Base-by-base conservation (phyloP, 371 early-diverging fungal genomes). In the Mucor mucedo region DNA sequence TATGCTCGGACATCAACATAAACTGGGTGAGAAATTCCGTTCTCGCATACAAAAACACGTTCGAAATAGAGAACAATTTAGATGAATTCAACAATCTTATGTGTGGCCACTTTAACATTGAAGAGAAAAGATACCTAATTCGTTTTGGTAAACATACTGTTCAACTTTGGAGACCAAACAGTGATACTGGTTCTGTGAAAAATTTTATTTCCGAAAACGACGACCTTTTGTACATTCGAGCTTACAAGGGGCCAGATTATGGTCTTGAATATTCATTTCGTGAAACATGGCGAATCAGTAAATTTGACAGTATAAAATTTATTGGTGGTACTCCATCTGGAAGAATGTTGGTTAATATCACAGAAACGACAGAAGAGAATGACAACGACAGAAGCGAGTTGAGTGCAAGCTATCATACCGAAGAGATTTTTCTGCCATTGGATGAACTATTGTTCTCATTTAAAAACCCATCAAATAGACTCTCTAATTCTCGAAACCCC, bases 361-460 rank as follows among this genome's bases (percentile, higher is more conserved):
- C 32, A 30, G 50, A 30, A 13, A 29, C 14, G 10, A 13, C 14
- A 50, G 50, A 30, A 11, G 50, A 50, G 9, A 50, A 7, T 29
- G 30, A 9, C 2, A 30, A 29, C 9, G 13, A 50, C 2, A 35
- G 35, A 35, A 35, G 8, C 35, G 29, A 29, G 14, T 5, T 11
- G 30, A 6, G 10, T 30, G 2, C 8, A 4, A 50, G 13, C 4
- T 45, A 59, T 39, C 40, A 49, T 28, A 59, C 59, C 0, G 63
- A 63, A 21, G 63, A 63, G 41, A 50, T 63, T 10, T 56, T 56
- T 21, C 40, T 63, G 16, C 63, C 63, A 2, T 21, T 47, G 21
- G 47, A 47, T 47, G 47, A 47, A 47, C 21, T 47, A 9, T 21
- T 21, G 21, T 8, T 21, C 5, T 4, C 47, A 1, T 4, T 5